Conservation (phyloP, 352 stramenopile genomes). For the Pythium inflatum region DNA sequence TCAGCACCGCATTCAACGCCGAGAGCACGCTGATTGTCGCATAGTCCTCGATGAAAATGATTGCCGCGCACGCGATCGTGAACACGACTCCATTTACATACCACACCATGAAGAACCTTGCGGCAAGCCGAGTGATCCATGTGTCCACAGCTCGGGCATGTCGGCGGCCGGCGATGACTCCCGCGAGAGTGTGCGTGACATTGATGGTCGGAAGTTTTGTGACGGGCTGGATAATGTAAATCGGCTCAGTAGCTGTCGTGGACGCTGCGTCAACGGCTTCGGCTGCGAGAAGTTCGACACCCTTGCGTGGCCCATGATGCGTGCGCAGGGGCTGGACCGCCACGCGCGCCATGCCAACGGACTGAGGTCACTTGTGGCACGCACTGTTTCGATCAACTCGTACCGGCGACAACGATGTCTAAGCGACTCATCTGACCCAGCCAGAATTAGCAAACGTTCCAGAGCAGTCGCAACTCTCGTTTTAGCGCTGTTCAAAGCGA, state of each 20-base stretch:
- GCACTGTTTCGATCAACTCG: too few relatives aligned
- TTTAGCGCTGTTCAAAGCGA: too few relatives aligned
- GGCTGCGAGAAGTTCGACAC: slow-evolving; percentile 3
- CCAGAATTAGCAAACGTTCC: too few relatives aligned
- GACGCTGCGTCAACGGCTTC: neutral
- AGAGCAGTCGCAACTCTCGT: too few relatives aligned
- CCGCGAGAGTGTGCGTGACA: slow-evolving; percentile 14
- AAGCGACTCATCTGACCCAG: too few relatives aligned
- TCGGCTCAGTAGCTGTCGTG: neutral
- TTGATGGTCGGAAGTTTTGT: slow-evolving; percentile 13
- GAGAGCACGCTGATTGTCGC: neutral
- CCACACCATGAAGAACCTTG: slow-evolving; percentile 1
- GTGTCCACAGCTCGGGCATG: neutral
- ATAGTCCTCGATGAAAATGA: neutral
- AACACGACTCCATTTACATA: slow-evolving; percentile 8
- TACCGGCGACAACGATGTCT: too few relatives aligned
- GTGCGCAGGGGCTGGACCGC: neutral
- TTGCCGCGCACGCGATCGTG: neutral
- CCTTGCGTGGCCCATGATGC: neutral
- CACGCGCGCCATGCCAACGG: neutral
- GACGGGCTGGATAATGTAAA: slow-evolving; percentile 28
- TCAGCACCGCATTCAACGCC: neutral
- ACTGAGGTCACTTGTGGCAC: too few relatives aligned
- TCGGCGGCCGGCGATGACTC: neutral
- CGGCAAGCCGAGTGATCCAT: neutral